A percentile compares a stretch with the other conserved stretches of the same genome.
These are phyloP conservation scores for Colletotrichum godetiae DNA, from an alignment of 2,329 filamentous ascomycete species.

Conservation along the genomic window DNA sequence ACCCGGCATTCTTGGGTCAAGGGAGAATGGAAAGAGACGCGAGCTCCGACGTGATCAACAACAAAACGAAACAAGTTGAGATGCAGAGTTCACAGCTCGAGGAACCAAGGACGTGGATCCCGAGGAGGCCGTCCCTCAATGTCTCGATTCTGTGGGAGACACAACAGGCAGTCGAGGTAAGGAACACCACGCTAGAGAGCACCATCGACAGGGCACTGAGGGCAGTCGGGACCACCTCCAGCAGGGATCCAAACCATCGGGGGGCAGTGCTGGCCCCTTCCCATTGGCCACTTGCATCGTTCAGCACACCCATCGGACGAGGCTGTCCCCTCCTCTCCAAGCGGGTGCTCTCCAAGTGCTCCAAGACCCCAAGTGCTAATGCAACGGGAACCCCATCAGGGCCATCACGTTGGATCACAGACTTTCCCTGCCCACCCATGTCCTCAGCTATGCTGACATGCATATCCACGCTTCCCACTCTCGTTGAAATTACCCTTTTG, in stretches of 20 bases:
- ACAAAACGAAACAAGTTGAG: background rate
- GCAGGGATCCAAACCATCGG: conserved; percentile 19
- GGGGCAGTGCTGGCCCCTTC: conserved; percentile 24
- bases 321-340: conserved; percentile 13
- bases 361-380: background rate
- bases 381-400: background rate
- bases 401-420: background rate
- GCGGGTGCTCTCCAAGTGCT: no score
- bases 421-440: background rate
- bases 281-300: background rate
- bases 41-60: background rate
- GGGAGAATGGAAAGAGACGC: background rate
- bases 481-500: conserved; percentile 15
- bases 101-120: background rate
- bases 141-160: background rate
- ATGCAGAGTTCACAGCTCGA: background rate
- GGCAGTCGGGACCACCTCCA: conserved; percentile 4
- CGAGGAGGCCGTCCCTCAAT: background rate
- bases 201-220: conserved; percentile 6
- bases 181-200: conserved; percentile 23
- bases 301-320: conserved; percentile 7
- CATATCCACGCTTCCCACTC: conserved; percentile 27
- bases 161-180: conserved; percentile 6
- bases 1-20: background rate
- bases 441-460: conserved; percentile 35